phyloP scores from a whole-genome alignment of 768 basidiomycete species.

The Phlebiopsis flavidoalba region DNA sequence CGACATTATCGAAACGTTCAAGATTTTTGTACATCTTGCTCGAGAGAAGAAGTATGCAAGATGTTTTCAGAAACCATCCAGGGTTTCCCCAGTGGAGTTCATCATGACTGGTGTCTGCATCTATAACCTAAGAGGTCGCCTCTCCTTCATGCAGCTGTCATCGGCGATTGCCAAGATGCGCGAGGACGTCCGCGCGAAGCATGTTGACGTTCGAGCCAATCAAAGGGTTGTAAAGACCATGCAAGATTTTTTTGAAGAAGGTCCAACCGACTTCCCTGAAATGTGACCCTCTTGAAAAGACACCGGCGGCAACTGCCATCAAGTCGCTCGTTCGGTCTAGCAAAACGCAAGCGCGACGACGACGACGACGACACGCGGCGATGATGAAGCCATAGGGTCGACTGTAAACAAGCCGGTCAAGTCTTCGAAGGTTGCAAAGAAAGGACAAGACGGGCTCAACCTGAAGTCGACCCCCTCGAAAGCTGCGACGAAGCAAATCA shows the following conservation, averaged over 20 bases:
- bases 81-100: slow-evolving; percentile 64
- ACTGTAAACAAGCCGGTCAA: neutral
- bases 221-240: slow-evolving; percentile 9
- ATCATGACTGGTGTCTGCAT: slow-evolving; percentile 52
- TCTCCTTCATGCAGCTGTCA: slow-evolving; percentile 36
- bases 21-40: slow-evolving; percentile 42
- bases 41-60: slow-evolving; percentile 29
- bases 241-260: neutral
- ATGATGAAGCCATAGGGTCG: neutral
- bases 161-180: slow-evolving; percentile 50
- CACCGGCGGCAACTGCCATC: neutral
- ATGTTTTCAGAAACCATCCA: slow-evolving; percentile 32
- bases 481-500: neutral
- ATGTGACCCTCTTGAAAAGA: neutral
- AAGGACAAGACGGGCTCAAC: neutral
- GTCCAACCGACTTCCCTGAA: neutral
- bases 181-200: slow-evolving; percentile 37
- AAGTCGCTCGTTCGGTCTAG: neutral
- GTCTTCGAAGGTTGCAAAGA: neutral
- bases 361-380: neutral
- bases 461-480: neutral
- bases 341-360: neutral
- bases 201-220: slow-evolving; percentile 68
- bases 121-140: slow-evolving; percentile 35
- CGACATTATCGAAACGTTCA: slow-evolving; percentile 40